Conservation (phyloP, 2,329 filamentous ascomycete genomes). For the Purpureocillium lavendulum region DNA sequence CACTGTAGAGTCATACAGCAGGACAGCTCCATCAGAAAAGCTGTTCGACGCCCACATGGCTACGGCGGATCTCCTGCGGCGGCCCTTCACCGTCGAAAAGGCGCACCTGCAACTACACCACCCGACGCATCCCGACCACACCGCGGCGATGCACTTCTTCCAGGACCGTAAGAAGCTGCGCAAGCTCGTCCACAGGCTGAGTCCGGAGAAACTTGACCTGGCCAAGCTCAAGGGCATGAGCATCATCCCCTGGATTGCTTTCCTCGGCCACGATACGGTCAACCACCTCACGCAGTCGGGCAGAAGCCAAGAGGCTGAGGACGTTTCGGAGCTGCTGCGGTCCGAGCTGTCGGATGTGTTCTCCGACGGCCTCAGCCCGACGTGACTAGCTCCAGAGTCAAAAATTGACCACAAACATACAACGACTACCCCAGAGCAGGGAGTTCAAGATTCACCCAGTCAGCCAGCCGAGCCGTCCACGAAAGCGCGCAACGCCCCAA, state of each 20-base stretch:
- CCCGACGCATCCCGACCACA: constrained; percentile 39
- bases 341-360: constrained; percentile 24
- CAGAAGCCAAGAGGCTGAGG: constrained; percentile 29
- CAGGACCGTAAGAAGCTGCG: constrained; percentile 20
- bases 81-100: constrained; percentile 31
- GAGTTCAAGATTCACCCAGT: too few relatives aligned
- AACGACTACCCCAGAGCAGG: background rate
- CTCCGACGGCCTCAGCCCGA: constrained; percentile 12
- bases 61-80: constrained; percentile 31
- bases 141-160: constrained; percentile 39
- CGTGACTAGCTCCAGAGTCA: constrained; percentile 7
- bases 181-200: constrained; percentile 14
- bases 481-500: too few relatives aligned
- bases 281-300: constrained; percentile 33
- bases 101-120: constrained; percentile 49
- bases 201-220: constrained; percentile 16
- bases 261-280: constrained; percentile 38
- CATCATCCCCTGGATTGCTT: constrained; percentile 25
- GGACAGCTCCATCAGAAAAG: constrained; percentile 33
- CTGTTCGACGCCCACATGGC: constrained; percentile 46
- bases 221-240: constrained; percentile 21
- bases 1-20: constrained; percentile 40
- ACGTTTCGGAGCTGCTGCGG: constrained; percentile 28
- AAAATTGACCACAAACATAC: background rate
- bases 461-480: too few relatives aligned